phyloP scores from a whole-genome alignment of 257 asterid genomes.

The Rauvolfia tetraphylla region DNA sequence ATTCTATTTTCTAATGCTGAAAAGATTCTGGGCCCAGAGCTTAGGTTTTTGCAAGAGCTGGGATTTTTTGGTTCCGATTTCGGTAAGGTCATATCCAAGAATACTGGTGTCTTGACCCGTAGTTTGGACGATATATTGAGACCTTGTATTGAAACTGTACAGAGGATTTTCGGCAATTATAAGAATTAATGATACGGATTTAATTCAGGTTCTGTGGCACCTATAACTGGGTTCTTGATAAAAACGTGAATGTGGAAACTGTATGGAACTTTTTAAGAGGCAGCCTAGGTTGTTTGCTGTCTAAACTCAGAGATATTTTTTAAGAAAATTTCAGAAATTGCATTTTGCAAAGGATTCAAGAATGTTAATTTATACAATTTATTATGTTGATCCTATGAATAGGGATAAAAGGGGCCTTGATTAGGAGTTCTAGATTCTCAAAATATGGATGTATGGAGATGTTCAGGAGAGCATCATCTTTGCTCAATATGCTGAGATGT shows the following conservation, averaged over 20 bases:
- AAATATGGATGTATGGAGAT: constrained; percentile 23
- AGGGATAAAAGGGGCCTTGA: constrained; percentile 14
- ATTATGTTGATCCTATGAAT: constrained; percentile 9
- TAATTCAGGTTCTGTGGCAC: constrained; percentile 21
- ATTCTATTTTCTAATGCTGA: background rate
- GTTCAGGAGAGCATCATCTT: constrained; percentile 24
- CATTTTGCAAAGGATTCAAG: constrained; percentile 28
- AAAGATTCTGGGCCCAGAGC: constrained; percentile 11
- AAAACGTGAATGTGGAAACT: too few relatives aligned
- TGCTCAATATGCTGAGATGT: constrained; percentile 20
- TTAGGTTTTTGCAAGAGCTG: constrained; percentile 27
- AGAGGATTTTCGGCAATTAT: constrained; percentile 17
- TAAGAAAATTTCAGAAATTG: constrained; percentile 22
- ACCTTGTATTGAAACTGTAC: constrained; percentile 23
- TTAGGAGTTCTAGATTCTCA: constrained; percentile 23
- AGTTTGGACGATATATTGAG: constrained; percentile 24
- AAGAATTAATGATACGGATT: constrained; percentile 9
- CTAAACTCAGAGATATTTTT: constrained; percentile 24
- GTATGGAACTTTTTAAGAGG: constrained; percentile 20
- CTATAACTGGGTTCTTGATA: constrained; percentile 18
- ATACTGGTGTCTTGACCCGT: constrained; percentile 11
- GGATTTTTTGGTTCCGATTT: constrained; percentile 28
- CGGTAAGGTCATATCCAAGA: constrained; percentile 24
- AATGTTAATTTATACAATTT: constrained; percentile 28
- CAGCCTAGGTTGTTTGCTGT: constrained; percentile 25